Evolutionary conservation across 2,329 filamentous ascomycete genomes (phyloP).

Genomic region (Clarireedia monteithiana): DNA sequence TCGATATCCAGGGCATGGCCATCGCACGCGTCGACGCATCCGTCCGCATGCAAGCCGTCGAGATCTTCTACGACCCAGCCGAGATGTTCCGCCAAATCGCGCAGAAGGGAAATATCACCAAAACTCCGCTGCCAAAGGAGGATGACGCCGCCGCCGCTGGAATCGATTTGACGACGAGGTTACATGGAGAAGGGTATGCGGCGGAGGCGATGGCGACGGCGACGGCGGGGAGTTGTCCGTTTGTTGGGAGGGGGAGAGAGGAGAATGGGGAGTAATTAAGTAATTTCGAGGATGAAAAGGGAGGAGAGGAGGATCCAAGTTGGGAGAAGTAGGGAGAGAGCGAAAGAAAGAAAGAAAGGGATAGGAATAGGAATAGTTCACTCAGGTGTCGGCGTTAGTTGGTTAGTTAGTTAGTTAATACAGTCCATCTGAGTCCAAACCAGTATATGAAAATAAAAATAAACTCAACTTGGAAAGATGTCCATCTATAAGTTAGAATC

Average conservation of each 20-base stretch:
- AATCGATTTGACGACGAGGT: slow-evolving; percentile 12
- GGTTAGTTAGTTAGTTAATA: too few species aligned
- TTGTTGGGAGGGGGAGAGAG: neutral
- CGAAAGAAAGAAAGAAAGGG: neutral
- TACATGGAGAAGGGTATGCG: slow-evolving; percentile 13
- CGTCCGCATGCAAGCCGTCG: slow-evolving; percentile 48
- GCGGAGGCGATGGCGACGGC: neutral
- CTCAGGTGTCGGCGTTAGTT: too few species aligned
- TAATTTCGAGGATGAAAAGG: neutral
- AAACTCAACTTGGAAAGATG: too few species aligned
- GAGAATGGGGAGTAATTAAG: neutral
- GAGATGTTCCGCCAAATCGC: slow-evolving; percentile 61
- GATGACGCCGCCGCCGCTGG: neutral
- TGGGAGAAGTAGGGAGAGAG: neutral
- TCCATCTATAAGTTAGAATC: too few species aligned
- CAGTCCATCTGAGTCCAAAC: too few species aligned
- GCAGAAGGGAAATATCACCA: slow-evolving; percentile 31
- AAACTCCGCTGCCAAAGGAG: neutral
- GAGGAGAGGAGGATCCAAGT: neutral
- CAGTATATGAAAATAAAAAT: too few species aligned
- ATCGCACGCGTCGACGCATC: slow-evolving; percentile 54
- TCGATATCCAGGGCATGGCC: slow-evolving; percentile 57
- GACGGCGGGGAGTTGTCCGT: neutral
- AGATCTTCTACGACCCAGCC: slow-evolving; percentile 59
- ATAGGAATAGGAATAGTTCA: too few species aligned